Evolutionary conservation across 352 stramenopile species (phyloP).

Genomic region (Globisporangium cederbergense): DNA sequence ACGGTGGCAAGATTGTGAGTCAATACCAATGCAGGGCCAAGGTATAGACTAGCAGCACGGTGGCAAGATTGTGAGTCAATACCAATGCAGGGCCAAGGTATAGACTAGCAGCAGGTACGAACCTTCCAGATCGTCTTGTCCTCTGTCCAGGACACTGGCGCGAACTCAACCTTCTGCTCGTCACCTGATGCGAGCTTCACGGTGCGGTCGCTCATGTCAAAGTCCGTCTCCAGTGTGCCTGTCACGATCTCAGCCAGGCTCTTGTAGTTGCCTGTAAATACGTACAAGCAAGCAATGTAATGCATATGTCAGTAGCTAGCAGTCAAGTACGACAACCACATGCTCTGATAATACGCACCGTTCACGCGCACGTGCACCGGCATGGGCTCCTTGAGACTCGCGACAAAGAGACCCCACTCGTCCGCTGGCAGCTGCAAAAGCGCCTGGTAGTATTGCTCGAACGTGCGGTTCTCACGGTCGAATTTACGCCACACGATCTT

Average conservation of each 20-base stretch:
- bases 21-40: background rate
- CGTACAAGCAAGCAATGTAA: background rate
- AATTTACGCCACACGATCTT: constrained; percentile 90
- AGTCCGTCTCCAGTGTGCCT: constrained; percentile 67
- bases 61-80: no score
- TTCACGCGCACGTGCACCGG: constrained; percentile 89
- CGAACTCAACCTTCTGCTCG: constrained; percentile 48
- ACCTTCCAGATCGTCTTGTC: constrained; percentile 78
- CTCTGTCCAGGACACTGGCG: constrained; percentile 61
- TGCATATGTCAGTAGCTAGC: background rate
- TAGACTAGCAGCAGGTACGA: background rate
- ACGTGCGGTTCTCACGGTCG: constrained; percentile 73
- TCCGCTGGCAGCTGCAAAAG: constrained; percentile 57
- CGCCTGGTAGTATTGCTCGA: constrained; percentile 82
- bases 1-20: background rate
- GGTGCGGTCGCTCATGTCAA: constrained; percentile 47
- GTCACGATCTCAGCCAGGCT: constrained; percentile 80
- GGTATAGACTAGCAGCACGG: background rate
- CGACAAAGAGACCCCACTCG: constrained; percentile 83
- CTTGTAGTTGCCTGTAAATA: constrained; percentile 46
- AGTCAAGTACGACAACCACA: background rate
- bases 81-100: background rate
- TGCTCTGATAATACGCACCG: constrained; percentile 18
- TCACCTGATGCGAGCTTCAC: constrained; percentile 60
- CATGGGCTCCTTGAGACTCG: constrained; percentile 69